Percentiles rank a stretch among this genome's conserved stretches.
Conservation (phyloP, 495 filamentous ascomycete species). For the Podospora sp. region DNA sequence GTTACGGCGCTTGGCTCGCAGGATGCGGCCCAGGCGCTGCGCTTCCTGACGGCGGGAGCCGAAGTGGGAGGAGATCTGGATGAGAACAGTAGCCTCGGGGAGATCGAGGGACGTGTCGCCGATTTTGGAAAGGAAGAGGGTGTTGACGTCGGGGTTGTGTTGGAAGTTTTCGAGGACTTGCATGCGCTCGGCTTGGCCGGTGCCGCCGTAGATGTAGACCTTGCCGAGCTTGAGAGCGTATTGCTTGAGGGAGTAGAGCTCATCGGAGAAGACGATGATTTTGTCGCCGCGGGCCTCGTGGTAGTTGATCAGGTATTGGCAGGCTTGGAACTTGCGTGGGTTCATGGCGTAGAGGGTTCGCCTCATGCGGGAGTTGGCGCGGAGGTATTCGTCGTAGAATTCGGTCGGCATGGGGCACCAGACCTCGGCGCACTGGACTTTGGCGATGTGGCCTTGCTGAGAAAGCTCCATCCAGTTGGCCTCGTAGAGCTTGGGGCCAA, state of each 20-base stretch:
- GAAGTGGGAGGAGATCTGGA: constrained; percentile 98
- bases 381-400: constrained; percentile 93
- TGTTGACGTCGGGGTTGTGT: constrained; percentile 89
- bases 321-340: constrained; percentile 93
- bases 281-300: constrained; percentile 97
- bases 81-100: constrained; percentile 94
- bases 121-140: constrained; percentile 96
- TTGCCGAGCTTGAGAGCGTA: constrained; percentile 87
- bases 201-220: constrained; percentile 92
- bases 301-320: constrained; percentile 95
- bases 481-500: constrained; percentile 96
- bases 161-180: constrained; percentile 95
- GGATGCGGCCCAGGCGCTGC: constrained; percentile 90
- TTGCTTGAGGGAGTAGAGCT: constrained; percentile 87
- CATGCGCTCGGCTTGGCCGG: constrained; percentile 82
- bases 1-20: constrained; percentile 92
- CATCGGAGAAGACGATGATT: constrained; percentile 98
- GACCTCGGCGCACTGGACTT: constrained; percentile 96
- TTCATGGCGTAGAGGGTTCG: constrained; percentile 96
- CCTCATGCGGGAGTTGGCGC: constrained; percentile 50
- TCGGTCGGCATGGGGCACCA: constrained; percentile 99
- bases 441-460: constrained; percentile 94
- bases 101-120: constrained; percentile 97
- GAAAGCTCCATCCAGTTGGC: constrained; percentile 99
- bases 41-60: constrained; percentile 97